Conservation (phyloP, 2,329 filamentous ascomycete species). For the Macrophomina tecta region DNA sequence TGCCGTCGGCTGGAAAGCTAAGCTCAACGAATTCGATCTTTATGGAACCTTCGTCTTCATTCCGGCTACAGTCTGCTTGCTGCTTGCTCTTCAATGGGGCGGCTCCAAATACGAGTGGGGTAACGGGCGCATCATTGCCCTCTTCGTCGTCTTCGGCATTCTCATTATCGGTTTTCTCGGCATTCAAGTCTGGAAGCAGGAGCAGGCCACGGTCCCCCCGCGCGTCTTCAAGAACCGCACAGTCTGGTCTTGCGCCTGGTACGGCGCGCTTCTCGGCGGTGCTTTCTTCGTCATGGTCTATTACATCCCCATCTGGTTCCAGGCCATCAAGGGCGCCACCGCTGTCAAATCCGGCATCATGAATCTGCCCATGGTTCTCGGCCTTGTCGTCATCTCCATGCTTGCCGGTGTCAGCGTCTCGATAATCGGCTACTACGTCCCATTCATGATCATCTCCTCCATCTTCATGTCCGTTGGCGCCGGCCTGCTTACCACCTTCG, state of each 20-base stretch:
- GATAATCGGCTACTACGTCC: constrained; percentile 56
- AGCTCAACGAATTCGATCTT: constrained; percentile 55
- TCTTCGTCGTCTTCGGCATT: constrained; percentile 54
- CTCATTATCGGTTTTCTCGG: constrained; percentile 49
- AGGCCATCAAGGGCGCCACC: constrained; percentile 55
- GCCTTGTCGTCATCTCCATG: constrained; percentile 52
- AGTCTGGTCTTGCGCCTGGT: constrained; percentile 50
- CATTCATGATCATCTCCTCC: constrained; percentile 52
- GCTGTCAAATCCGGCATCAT: constrained; percentile 56
- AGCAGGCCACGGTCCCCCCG: constrained; percentile 46
- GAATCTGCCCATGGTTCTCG: constrained; percentile 55
- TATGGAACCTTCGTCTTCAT: constrained; percentile 51
- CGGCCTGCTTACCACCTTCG: constrained; percentile 53
- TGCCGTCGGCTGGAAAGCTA: constrained; percentile 43
- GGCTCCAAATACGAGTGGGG: constrained; percentile 55
- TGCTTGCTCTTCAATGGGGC: constrained; percentile 59
- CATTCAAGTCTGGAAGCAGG: constrained; percentile 52
- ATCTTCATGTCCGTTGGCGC: constrained; percentile 54
- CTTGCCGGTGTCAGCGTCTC: constrained; percentile 47
- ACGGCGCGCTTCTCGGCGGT: constrained; percentile 50
- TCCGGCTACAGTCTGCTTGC: constrained; percentile 54
- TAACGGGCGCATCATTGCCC: constrained; percentile 52
- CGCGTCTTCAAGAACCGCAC: constrained; percentile 54
- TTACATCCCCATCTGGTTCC: constrained; percentile 56
- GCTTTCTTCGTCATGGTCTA: constrained; percentile 54